A percentile compares a stretch with the other conserved stretches of the same genome.
Conservation (phyloP, 2,329 filamentous ascomycete species). For the Arthrobotrys conoides region DNA sequence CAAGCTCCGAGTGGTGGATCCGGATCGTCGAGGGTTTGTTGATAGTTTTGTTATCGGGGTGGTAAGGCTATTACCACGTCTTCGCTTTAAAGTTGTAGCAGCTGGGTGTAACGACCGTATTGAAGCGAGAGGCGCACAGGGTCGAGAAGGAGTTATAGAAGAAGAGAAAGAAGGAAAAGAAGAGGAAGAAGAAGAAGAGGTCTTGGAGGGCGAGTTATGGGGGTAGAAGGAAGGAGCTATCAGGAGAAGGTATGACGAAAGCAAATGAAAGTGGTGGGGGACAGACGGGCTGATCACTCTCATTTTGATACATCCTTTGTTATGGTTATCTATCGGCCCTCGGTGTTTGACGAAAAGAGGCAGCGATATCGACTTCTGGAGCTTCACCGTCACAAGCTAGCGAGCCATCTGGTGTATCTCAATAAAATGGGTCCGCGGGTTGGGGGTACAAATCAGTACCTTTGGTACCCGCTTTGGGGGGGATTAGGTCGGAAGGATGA, state of each 20-base stretch:
- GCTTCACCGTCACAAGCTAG: slow-evolving; percentile 16
- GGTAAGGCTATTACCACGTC: background rate
- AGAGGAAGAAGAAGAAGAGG: slow-evolving; percentile 17
- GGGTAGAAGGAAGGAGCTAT: slow-evolving; percentile 44
- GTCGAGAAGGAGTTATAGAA: no score
- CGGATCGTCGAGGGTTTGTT: slow-evolving; percentile 2
- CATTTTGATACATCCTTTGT: slow-evolving; percentile 59
- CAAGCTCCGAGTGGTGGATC: slow-evolving; percentile 5
- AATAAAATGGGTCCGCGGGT: background rate
- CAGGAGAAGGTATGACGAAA: slow-evolving; percentile 47
- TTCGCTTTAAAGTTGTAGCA: slow-evolving; percentile 3
- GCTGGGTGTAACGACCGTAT: slow-evolving; percentile 41
- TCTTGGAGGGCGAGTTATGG: slow-evolving; percentile 21
- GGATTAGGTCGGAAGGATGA: background rate
- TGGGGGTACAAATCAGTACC: background rate
- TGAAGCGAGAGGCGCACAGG: slow-evolving; percentile 16
- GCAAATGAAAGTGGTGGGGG: slow-evolving; percentile 38
- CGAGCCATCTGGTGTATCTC: background rate
- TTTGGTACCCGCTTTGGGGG: slow-evolving; percentile 21
- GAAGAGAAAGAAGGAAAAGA: background rate
- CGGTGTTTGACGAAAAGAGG: slow-evolving; percentile 4
- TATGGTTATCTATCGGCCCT: slow-evolving; percentile 19
- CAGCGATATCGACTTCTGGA: slow-evolving; percentile 6
- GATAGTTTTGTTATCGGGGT: background rate
- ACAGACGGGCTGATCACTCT: slow-evolving; percentile 58